Conservation (phyloP, 306 rosid species). For the Astragalus glycyphyllos region DNA sequence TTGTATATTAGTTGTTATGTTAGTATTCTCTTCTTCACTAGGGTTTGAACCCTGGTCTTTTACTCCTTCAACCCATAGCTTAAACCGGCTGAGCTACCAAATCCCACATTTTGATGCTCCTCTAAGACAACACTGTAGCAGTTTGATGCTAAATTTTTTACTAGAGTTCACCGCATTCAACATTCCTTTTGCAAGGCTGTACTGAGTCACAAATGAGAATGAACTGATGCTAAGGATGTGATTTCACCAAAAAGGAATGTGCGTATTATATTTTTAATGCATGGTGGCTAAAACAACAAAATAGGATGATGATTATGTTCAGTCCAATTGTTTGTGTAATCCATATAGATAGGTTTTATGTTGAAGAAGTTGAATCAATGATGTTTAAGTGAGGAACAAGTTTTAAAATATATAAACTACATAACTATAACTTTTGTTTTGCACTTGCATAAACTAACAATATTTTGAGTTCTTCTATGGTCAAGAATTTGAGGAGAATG, state of each 20-base stretch:
- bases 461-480: background rate
- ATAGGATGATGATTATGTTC: background rate
- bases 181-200: background rate
- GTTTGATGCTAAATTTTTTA: background rate
- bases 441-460: background rate
- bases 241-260: background rate
- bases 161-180: conserved; percentile 5
- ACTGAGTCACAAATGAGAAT: background rate
- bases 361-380: background rate
- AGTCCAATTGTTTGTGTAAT: conserved; percentile 2
- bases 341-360: background rate
- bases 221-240: conserved; percentile 6
- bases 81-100: no score
- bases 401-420: background rate
- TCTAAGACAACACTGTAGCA: background rate
- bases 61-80: no score
- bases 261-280: background rate
- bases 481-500: background rate
- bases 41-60: no score
- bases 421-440: background rate
- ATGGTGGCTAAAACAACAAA: background rate
- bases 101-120: no score
- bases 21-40: no score
- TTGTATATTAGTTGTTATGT: no score
- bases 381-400: conserved; percentile 8